These are phyloP conservation scores for Forsythia viridissima DNA, from an alignment of 257 asterid genomes.

Conservation along the genomic window DNA sequence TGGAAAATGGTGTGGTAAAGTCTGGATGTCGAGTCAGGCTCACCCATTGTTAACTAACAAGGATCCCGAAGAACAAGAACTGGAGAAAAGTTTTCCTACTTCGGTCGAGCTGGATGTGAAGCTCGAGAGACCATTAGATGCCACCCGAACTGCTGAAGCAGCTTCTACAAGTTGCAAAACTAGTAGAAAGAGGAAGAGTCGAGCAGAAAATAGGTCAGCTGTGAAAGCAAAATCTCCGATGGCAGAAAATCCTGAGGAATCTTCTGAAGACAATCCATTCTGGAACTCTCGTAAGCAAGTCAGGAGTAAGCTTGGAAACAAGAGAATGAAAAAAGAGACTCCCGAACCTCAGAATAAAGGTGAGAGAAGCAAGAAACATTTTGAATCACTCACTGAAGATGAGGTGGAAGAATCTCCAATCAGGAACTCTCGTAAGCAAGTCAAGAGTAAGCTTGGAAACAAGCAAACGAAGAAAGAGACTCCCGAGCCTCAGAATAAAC, in stretches of 20 bases:
- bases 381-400: conserved; percentile 18
- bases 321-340: conserved; percentile 33
- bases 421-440: conserved; percentile 41
- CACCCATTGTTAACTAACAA: conserved; percentile 71
- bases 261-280: conserved; percentile 26
- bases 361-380: conserved; percentile 27
- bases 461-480: conserved; percentile 40
- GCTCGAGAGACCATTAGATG: conserved; percentile 44
- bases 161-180: conserved; percentile 32
- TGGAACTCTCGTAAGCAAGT: conserved; percentile 28
- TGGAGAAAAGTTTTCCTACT: conserved; percentile 29
- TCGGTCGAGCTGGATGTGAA: conserved; percentile 38
- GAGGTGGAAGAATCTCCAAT: conserved; percentile 52
- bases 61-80: conserved; percentile 44
- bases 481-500: conserved; percentile 25
- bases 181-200: conserved; percentile 49
- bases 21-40: conserved; percentile 95
- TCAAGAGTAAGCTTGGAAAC: conserved; percentile 46
- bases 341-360: conserved; percentile 26
- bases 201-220: conserved; percentile 36
- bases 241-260: conserved; percentile 32
- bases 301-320: conserved; percentile 23
- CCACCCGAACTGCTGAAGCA: conserved; percentile 32
- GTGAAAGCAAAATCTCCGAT: conserved; percentile 35
- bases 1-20: conserved; percentile 99